Conservation (phyloP, 2,329 filamentous ascomycete species). For the Hirsutella thompsonii region DNA sequence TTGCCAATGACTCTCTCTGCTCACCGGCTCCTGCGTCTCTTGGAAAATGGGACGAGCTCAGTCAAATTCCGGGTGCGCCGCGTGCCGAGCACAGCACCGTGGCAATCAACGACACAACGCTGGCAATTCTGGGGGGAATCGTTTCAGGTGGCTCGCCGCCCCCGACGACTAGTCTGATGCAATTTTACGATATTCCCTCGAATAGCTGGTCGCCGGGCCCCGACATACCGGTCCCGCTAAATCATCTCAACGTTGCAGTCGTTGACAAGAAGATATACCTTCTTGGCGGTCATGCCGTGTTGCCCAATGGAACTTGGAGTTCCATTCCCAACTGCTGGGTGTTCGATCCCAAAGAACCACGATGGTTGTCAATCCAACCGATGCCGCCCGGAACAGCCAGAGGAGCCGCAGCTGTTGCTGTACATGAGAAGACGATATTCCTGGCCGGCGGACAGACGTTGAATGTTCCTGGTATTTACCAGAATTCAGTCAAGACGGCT, state of each 20-base stretch:
- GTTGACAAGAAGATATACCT: not conserved
- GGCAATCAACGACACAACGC: not conserved
- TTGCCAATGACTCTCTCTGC: no score
- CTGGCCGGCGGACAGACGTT: not conserved
- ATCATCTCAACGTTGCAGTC: not conserved
- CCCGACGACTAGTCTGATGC: not conserved
- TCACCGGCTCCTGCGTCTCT: no score
- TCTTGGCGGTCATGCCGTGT: not conserved
- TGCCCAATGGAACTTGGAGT: not conserved
- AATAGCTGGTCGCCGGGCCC: not conserved
- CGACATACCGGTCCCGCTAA: not conserved
- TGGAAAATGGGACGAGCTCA: not conserved
- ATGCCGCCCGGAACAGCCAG: not conserved
- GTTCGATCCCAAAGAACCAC: not conserved
- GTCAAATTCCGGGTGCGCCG: not conserved
- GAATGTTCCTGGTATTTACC: not conserved
- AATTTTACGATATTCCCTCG: not conserved
- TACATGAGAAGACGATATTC: not conserved
- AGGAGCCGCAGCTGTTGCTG: not conserved
- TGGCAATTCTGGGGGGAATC: not conserved
- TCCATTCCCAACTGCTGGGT: not conserved
- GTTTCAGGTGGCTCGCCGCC: not conserved
- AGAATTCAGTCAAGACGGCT: not conserved
- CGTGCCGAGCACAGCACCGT: not conserved
- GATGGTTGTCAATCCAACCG: not conserved